Evolutionary conservation across 2,329 filamentous ascomycete species (phyloP), one percentile per base, ranked within the genome.

Genomic region (Lachnellula suecica): DNA sequence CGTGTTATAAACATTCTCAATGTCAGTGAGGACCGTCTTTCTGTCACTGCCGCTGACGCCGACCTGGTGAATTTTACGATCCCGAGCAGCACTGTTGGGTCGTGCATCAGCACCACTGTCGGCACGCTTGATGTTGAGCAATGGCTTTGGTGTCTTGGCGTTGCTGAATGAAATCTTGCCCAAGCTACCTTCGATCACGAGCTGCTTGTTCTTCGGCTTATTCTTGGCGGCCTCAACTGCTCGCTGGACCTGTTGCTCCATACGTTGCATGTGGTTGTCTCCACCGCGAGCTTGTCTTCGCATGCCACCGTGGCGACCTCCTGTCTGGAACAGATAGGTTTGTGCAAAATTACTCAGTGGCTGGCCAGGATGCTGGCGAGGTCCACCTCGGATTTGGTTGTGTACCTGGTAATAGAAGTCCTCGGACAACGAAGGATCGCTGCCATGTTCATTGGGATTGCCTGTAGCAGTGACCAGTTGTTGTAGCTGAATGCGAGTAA

Each of bases 131-230:
- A 99, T 92, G 69, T 95, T 99, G 45, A 99, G 84, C 52, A 97
- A 77, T 15, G 93, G 91, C 71, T 96, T 94, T 0, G 94, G 94
- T 0, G 94, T 96, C 77, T 97, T 99, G 44, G 94, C 91, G 66
- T 99, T 99, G 77, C 93, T 97, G 74, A 97, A 99, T 0, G 93
- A 96, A 52, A 99, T 99, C 76, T 97, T 99, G 60, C 94, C 94
- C 45, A 99, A 74, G 66, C 91, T 97, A 23, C 94, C 94, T 67
- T 97, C 93, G 53, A 99, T 93, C 19, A 97, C 92, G 8, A 99
- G 79, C 69, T 97, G 92, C 66, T 95, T 96, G 68, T 96, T 97
- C 78, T 99, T 99, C 11, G 94, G 94, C 71, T 96, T 93, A 54
- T 91, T 90, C 75, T 97, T 99, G 47, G 94, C 94, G 1, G 94